These are phyloP conservation scores for Vitis riparia DNA, from an alignment of 164 flowering plant genomes.

Conservation along the genomic window DNA sequence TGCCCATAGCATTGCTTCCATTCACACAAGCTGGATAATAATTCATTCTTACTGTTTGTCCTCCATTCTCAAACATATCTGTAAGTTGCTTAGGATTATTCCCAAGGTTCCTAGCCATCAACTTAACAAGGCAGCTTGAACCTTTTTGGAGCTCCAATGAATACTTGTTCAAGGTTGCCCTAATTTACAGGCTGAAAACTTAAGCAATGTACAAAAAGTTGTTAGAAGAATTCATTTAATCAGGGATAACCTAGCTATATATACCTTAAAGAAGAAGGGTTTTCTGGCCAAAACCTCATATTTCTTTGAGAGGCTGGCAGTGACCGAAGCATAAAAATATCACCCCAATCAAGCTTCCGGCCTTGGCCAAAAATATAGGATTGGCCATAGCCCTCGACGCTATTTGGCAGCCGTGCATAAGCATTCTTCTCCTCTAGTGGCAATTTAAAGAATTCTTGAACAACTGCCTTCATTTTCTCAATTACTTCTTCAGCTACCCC, in stretches of 20 bases:
- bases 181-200: background rate
- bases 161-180: slow-evolving; percentile 39
- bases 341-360: background rate
- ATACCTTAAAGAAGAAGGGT: slow-evolving; percentile 3
- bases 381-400: slow-evolving; percentile 36
- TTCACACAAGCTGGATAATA: slow-evolving; percentile 46
- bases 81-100: slow-evolving; percentile 24
- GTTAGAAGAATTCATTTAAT: too few species aligned
- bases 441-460: slow-evolving; percentile 15
- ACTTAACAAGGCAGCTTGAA: slow-evolving; percentile 11
- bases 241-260: too few species aligned
- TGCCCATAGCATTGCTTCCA: slow-evolving; percentile 40
- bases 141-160: slow-evolving; percentile 28
- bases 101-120: slow-evolving; percentile 37
- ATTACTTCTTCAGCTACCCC: slow-evolving; percentile 34
- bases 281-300: too few species aligned
- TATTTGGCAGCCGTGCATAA: slow-evolving; percentile 32
- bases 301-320: too few species aligned
- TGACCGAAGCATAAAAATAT: background rate
- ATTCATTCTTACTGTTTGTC: slow-evolving; percentile 38
- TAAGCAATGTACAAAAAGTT: background rate
- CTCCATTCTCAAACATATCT: slow-evolving; percentile 24
- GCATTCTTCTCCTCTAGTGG: too few species aligned
- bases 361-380: background rate
- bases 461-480: slow-evolving; percentile 35